A percentile compares a stretch with the other conserved stretches of the same genome.
Evolutionary conservation across 192 early-diverging fungal genomes (phyloP).

Genomic region (Coemansia reversa): DNA sequence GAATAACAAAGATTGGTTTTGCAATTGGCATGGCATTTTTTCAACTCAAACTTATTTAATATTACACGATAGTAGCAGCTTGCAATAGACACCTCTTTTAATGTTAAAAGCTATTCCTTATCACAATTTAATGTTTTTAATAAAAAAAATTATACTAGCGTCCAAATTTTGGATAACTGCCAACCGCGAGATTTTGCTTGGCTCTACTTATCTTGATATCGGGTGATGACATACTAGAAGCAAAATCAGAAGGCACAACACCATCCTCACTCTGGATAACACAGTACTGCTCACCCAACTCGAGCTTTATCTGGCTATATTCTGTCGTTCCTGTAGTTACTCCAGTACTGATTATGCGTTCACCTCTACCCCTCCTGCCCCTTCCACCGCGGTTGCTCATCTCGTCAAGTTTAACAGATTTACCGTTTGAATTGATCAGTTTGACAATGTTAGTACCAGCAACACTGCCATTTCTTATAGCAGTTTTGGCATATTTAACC

Average conservation of each 20-base stretch:
- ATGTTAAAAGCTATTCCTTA: no score
- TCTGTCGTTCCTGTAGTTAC: background rate
- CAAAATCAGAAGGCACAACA: slow-evolving; percentile 34
- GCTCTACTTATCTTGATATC: slow-evolving; percentile 51
- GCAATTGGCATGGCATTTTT: no score
- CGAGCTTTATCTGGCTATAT: slow-evolving; percentile 44
- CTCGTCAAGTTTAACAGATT: slow-evolving; percentile 1
- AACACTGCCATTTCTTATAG: slow-evolving; percentile 20
- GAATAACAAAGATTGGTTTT: no score
- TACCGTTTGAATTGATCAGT: slow-evolving; percentile 19
- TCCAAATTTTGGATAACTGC: slow-evolving; percentile 9
- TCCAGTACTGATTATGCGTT: slow-evolving; percentile 1
- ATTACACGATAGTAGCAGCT: no score
- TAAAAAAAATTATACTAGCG: no score
- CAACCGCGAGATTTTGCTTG: slow-evolving; percentile 17
- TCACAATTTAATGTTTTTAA: no score
- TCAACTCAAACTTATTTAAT: no score
- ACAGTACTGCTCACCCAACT: slow-evolving; percentile 35
- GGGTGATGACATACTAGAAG: slow-evolving; percentile 29
- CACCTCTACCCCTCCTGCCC: background rate
- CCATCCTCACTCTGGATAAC: slow-evolving; percentile 36
- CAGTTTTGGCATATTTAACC: slow-evolving; percentile 43
- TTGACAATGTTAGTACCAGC: slow-evolving; percentile 37
- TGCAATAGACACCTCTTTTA: no score
- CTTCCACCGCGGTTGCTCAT: background rate